Evolutionary conservation across 1,284 basidiomycete genomes (phyloP), one percentile per base, ranked within the genome.

Genomic region (Paramarasmius palmivorus): DNA sequence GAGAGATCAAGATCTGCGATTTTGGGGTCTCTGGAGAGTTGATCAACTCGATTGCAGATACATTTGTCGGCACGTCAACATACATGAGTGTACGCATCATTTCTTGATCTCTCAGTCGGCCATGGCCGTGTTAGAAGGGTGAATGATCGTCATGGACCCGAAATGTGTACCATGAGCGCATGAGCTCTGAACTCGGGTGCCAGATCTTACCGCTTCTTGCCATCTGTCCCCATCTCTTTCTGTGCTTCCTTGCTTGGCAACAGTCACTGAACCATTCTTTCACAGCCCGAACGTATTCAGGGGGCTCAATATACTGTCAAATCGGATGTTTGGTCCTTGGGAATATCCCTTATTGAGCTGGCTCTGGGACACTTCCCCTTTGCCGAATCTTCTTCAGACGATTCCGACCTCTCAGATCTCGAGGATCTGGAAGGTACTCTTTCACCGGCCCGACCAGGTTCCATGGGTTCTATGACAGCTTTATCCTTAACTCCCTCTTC

Each of bases 11-110:
- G 73, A 91, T 99, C 45, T 98, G 95, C 65, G 97, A 99, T 72
- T 99, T 99, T 71, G 96, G 96, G 44, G 97, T 99, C 7, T 97
- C 95, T 0, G 97, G 97, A 17, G 96, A 99, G 71, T 83, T 99
- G 58, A 96, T 98, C 76, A 98, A 99, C 74, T 95, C 92, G 1
- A 96, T 99, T 58, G 97, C 97, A 14, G 93, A 98, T 71, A 99
- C 97, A 0, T 99, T 99, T 68, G 96, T 99, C 15, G 96, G 96
- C 7, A 99, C 97, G 2, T 95, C 93, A 58, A 96, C 95, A 12
- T 99, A 99, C 72, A 99, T 99, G 96, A 96, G 94, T 61, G 95
- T 98, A 71, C 71, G 94, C 84, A 17, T 20, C 14, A 32, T 36
- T 35, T 41, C 52, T 8, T 49, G 23, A 52, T 38, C 49, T 38